Base-by-base conservation (phyloP, 2,329 filamentous ascomycete genomes). In the Alternaria hordeiaustralica region DNA sequence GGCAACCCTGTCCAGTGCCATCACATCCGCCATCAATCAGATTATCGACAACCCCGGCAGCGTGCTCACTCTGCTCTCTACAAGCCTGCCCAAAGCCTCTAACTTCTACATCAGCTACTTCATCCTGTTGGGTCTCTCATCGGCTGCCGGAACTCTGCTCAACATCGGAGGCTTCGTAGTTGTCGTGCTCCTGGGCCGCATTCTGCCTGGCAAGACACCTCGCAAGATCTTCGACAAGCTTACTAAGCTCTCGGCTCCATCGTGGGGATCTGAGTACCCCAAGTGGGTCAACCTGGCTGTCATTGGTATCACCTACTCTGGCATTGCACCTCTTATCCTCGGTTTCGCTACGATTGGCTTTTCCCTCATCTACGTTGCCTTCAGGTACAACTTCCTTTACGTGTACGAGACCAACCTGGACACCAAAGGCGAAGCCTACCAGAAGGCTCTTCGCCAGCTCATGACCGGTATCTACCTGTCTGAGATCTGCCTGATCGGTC, bases 21-120 rank as follows among this genome's bases (percentile, higher is more conserved):
- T 94, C 5, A 88, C 93, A 2, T 86, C 90, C 12, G 77, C 78
- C 20, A 75, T 80, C 43, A 66, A 74, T 33, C 67, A 87, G 9
- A 89, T 96, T 44, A 82, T 90, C 20, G 18, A 88, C 0, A 69
- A 93, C 3, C 93, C 94, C 0, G 77, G 82, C 2, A 80, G 79
- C 0, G 88, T 87, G 11, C 87, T 93, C 0, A 82, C 77, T 0
- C 82, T 96, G 30, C 85, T 97, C 4, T 89, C 94, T 0, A 74
- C 84, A 15, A 92, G 93, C 64, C 84, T 99, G 7, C 96, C 96
- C 21, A 91, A 88, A 65, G 90, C 93, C 0, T 96, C 94, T 69
- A 98, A 97, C 82, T 96, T 98, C 80, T 99, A 97, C 81, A 90
- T 98, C 55, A 93, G 90, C 1, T 99, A 97, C 82, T 96, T 99